Conservation (phyloP, 1,284 basidiomycete species). For the Uromyces viciae-fabae region DNA sequence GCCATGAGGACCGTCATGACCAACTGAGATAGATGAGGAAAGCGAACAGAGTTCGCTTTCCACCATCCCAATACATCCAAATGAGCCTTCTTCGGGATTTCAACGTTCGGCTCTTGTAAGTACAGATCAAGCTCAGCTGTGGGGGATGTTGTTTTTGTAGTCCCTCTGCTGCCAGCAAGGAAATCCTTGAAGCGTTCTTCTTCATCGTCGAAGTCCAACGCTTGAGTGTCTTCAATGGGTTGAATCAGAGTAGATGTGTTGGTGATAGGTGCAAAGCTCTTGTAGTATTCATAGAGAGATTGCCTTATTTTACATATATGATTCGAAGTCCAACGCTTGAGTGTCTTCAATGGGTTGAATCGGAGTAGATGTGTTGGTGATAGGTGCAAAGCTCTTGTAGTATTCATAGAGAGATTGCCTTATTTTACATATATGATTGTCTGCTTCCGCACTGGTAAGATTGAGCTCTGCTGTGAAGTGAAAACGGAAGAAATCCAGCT, state of each 20-base stretch:
- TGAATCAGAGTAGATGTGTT: background rate
- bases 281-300: background rate
- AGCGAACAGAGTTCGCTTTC: background rate
- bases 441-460: background rate
- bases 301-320: background rate
- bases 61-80: background rate
- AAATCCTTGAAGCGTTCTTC: background rate
- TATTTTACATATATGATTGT: background rate
- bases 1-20: background rate
- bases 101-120: background rate
- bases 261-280: background rate
- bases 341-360: background rate
- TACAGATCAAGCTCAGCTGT: background rate
- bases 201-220: background rate
- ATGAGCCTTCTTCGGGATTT: too few relatives aligned
- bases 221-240: background rate
- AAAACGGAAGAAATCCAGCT: background rate
- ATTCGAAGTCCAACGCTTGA: background rate
- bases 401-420: background rate
- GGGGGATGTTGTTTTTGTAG: background rate
- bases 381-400: background rate
- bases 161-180: background rate
- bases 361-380: background rate
- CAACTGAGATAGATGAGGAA: constrained; percentile 6
- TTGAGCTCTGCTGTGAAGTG: background rate